Conservation (phyloP, 768 basidiomycete species). For the Auricularia sp. region DNA sequence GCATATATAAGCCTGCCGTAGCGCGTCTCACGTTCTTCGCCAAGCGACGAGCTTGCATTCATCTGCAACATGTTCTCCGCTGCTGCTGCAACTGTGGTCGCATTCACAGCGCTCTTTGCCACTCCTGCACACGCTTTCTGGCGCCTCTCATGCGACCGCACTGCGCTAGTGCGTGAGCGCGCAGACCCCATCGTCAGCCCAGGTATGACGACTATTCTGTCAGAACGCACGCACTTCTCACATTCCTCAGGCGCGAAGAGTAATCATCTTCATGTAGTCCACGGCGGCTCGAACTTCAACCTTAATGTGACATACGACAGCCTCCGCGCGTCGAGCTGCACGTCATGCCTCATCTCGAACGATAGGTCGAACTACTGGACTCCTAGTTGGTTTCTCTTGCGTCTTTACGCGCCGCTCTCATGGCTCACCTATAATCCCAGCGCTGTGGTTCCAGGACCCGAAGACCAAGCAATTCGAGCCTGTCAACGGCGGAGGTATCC, state of each 20-base stretch:
- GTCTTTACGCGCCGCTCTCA: too few relatives aligned
- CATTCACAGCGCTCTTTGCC: neutral
- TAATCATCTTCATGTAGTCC: neutral
- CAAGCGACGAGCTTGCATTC: too few relatives aligned
- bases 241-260: neutral
- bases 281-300: neutral
- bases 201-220: neutral
- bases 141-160: neutral
- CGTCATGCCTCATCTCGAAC: neutral
- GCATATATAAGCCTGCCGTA: too few relatives aligned
- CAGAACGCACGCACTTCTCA: too few relatives aligned
- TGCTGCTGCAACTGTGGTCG: neutral
- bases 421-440: neutral
- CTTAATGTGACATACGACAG: neutral
- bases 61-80: neutral
- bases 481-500: neutral
- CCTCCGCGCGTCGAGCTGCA: neutral
- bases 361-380: neutral
- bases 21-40: too few relatives aligned
- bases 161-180: neutral
- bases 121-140: neutral
- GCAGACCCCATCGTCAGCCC: neutral
- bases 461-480: neutral
- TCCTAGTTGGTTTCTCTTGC: neutral
- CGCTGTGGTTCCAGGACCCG: constrained; percentile 1